Conservation (phyloP, 2,329 filamentous ascomycete species). For the Neophaeococcomyces aloes region DNA sequence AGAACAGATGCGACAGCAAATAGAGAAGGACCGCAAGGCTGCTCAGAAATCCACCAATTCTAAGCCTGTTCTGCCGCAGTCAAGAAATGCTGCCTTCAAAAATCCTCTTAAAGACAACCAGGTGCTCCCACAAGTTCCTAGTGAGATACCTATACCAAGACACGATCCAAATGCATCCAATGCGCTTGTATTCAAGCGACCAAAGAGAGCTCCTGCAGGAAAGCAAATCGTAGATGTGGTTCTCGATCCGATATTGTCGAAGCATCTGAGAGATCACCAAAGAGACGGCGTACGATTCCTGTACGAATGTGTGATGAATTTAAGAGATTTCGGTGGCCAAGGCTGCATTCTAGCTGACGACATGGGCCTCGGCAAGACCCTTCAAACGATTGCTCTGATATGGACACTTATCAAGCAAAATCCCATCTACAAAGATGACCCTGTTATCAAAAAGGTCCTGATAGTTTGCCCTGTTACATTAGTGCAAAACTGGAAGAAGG, state of each 20-base stretch:
- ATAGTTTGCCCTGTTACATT: constrained; percentile 64
- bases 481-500: constrained; percentile 62
- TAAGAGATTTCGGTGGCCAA: constrained; percentile 54
- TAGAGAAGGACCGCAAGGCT: constrained; percentile 23
- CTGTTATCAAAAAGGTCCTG: constrained; percentile 58
- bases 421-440: constrained; percentile 45
- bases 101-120: constrained; percentile 49
- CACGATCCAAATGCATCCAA: constrained; percentile 51
- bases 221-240: constrained; percentile 63
- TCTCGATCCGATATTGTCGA: constrained; percentile 55
- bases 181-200: constrained; percentile 58
- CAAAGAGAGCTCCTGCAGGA: constrained; percentile 44
- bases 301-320: constrained; percentile 67
- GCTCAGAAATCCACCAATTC: constrained; percentile 29
- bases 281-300: constrained; percentile 59
- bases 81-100: constrained; percentile 42
- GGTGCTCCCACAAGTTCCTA: constrained; percentile 35
- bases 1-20: constrained; percentile 21
- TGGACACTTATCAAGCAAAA: constrained; percentile 67
- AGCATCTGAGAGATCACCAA: constrained; percentile 57
- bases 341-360: constrained; percentile 64
- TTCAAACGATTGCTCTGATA: constrained; percentile 60
- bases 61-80: constrained; percentile 21
- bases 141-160: constrained; percentile 47
- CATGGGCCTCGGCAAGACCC: constrained; percentile 64